Evolutionary conservation across 495 filamentous ascomycete species (phyloP).

Genomic region (Hyaloscypha hepaticicola): DNA sequence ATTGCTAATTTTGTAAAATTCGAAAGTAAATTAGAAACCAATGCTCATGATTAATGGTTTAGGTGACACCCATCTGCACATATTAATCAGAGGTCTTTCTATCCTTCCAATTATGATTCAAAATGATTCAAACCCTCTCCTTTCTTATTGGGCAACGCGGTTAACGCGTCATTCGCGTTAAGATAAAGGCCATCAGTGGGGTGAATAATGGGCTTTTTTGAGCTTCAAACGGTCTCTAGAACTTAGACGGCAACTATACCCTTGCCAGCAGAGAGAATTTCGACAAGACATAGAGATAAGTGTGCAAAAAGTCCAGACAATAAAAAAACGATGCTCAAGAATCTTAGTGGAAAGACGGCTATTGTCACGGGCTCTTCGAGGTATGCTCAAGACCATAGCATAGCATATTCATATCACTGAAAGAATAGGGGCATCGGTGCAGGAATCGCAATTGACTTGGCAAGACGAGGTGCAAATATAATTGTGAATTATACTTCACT

Average conservation of each 20-base stretch:
- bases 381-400: neutral
- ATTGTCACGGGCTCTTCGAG: constrained; percentile 12
- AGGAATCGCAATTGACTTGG: constrained; percentile 52
- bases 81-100: too few relatives aligned
- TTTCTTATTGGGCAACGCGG: neutral
- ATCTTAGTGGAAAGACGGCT: constrained; percentile 4
- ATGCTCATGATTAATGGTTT: neutral
- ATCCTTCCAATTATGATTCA: neutral
- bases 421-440: constrained; percentile 59
- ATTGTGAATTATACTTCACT: constrained; percentile 51
- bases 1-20: neutral
- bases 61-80: too few relatives aligned
- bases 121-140: neutral
- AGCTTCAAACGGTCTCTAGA: too few relatives aligned
- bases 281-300: neutral
- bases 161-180: neutral
- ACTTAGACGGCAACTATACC: too few relatives aligned
- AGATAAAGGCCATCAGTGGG: neutral
- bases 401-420: neutral
- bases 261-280: neutral
- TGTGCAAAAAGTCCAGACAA: neutral
- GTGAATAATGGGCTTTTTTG: too few relatives aligned
- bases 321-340: neutral
- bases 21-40: neutral
- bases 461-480: constrained; percentile 57